Percentiles rank a stretch among this genome's conserved stretches.
Evolutionary conservation across 2,329 filamentous ascomycete species (phyloP).

Genomic region (Penicillium palitans): DNA sequence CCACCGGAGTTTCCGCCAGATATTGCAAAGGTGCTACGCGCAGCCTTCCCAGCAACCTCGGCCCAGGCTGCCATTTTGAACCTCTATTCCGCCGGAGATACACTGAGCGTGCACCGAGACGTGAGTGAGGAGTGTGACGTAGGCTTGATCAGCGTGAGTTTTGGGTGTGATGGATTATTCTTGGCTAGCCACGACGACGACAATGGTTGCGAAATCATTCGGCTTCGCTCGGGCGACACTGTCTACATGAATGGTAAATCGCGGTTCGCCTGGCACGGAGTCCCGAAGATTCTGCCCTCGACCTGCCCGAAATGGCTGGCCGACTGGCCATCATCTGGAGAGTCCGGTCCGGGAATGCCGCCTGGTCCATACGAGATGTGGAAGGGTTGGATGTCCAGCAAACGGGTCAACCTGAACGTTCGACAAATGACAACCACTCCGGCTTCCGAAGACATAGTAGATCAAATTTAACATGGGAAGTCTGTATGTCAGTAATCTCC

Average conservation of each 20-base stretch:
- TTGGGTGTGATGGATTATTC: slow-evolving; percentile 89
- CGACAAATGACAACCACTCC: slow-evolving; percentile 72
- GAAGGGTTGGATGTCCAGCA: slow-evolving; percentile 83
- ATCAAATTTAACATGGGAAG: neutral
- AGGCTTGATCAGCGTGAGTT: slow-evolving; percentile 78
- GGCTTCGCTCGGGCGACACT: slow-evolving; percentile 80
- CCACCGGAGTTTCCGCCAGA: slow-evolving; percentile 75
- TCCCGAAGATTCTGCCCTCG: slow-evolving; percentile 76
- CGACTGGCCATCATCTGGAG: slow-evolving; percentile 65
- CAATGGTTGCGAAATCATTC: slow-evolving; percentile 50
- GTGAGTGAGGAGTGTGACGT: slow-evolving; percentile 81
- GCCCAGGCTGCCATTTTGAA: slow-evolving; percentile 93
- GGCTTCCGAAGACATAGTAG: neutral
- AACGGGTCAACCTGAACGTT: slow-evolving; percentile 89
- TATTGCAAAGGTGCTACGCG: slow-evolving; percentile 65
- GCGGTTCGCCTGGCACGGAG: slow-evolving; percentile 91
- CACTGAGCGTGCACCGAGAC: slow-evolving; percentile 88
- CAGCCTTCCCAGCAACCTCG: slow-evolving; percentile 72
- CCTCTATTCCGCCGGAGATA: slow-evolving; percentile 86
- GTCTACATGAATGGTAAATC: slow-evolving; percentile 83
- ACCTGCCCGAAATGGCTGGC: slow-evolving; percentile 76
- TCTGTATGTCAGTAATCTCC: neutral
- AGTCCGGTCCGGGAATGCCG: slow-evolving; percentile 39
- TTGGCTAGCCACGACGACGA: slow-evolving; percentile 68
- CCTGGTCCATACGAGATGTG: slow-evolving; percentile 60